Evolutionary conservation across 2,329 filamentous ascomycete genomes (phyloP), one percentile per base, ranked within the genome.

Genomic region (Lachnellula subtilissima): DNA sequence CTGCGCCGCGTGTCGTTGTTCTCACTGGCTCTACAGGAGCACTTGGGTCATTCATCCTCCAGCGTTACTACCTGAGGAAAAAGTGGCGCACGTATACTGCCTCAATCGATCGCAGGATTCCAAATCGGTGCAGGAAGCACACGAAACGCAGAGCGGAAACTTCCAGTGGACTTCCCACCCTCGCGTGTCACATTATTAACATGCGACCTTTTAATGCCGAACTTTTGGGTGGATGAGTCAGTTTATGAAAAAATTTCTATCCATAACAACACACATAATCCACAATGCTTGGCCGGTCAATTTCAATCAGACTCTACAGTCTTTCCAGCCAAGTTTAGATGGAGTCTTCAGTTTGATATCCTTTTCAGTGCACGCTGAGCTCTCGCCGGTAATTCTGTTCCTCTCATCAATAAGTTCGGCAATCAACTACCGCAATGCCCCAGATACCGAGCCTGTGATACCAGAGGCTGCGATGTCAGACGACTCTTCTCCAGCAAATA

Each of bases 21-120:
- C 61, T 81, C n/a, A 81, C 76, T 0, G 78, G 76, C 15, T 76
- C 73, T 3, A 80, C 78, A 0, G 78, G 78, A 9, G 74, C 73
- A 8, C 59, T 81, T 14, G 78, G 78, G 0, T 75, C 72, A 3
- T 79, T 79, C 61, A 66, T 80, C 35, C 69, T 80, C 5, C 67
- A 76, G 52, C 42, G 64, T 12, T 77, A 35, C 66, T 66, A 22
- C 65, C 71, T 0, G 56, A 57, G 5, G 17, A 43, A 5, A 25
- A 5, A 1, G 71, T 80, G 8, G 65, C 67, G 35, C 75, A 74
- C 56, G 63, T 80, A 37, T 70, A 78, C 52, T 79, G 76, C 53
- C 69, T 81, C 19, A 81, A 81, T 65, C 72, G 78, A 14, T 53
- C 58, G 17, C 2, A 28, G 11, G 50, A 59, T 39, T 52, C 48